phyloP scores from a whole-genome alignment of 148 eudicot genomes.

The Diospyros lotus region DNA sequence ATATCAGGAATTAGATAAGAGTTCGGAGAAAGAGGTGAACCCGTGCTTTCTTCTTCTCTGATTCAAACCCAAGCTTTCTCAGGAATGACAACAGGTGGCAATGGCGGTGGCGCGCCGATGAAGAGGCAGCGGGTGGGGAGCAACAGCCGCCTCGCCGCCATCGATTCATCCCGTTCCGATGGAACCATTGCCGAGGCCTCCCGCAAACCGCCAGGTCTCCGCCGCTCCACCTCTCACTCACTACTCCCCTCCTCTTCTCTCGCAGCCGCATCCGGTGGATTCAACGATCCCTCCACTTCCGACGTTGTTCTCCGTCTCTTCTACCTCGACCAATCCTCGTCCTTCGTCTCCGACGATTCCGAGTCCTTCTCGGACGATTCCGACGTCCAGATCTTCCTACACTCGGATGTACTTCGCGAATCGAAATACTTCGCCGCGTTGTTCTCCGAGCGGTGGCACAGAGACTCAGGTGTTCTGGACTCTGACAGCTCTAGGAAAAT shows the following conservation, averaged over 20 bases:
- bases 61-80: neutral
- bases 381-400: slow-evolving; percentile 54
- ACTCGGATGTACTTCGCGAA: slow-evolving; percentile 50
- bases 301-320: slow-evolving; percentile 71
- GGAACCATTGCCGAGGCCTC: slow-evolving; percentile 31
- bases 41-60: neutral
- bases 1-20: too few species aligned
- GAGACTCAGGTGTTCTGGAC: slow-evolving; percentile 15
- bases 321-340: slow-evolving; percentile 24
- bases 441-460: slow-evolving; percentile 77
- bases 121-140: slow-evolving; percentile 48
- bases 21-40: too few species aligned
- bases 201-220: slow-evolving; percentile 16
- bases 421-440: slow-evolving; percentile 71
- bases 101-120: slow-evolving; percentile 11
- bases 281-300: slow-evolving; percentile 65
- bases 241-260: slow-evolving; percentile 14
- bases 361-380: slow-evolving; percentile 13
- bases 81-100: slow-evolving; percentile 7
- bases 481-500: neutral
- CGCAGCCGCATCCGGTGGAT: slow-evolving; percentile 28
- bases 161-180: slow-evolving; percentile 32
- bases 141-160: slow-evolving; percentile 28
- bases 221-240: slow-evolving; percentile 31
- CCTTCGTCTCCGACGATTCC: slow-evolving; percentile 21